phyloP scores from a whole-genome alignment of 2,329 filamentous ascomycete genomes.

The Fusarium sambucinum region DNA sequence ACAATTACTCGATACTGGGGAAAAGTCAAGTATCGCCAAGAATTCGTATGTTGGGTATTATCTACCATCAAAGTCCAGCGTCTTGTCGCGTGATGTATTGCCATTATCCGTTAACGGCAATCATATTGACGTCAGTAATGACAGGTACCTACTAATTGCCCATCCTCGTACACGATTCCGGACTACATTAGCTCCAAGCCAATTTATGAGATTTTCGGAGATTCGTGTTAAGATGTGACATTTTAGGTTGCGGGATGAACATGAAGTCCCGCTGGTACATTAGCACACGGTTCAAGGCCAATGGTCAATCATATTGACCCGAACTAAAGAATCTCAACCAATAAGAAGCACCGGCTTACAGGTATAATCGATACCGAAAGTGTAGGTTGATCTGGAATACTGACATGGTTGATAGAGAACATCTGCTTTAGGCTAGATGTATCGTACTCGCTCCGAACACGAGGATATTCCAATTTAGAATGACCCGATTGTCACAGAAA shows the following conservation, averaged over 20 bases:
- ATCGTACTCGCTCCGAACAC: not conserved
- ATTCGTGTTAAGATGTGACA: not conserved
- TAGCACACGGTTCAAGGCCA: not conserved
- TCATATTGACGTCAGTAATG: not conserved
- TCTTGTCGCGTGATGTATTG: conserved; percentile 2
- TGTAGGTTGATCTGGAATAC: too few relatives aligned
- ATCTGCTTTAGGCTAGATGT: not conserved
- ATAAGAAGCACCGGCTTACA: not conserved
- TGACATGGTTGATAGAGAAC: too few relatives aligned
- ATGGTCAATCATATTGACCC: too few relatives aligned
- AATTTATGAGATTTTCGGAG: not conserved
- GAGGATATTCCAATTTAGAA: not conserved
- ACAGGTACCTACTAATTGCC: not conserved
- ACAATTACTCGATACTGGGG: not conserved
- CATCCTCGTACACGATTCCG: not conserved
- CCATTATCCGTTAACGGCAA: not conserved
- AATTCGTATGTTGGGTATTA: rapidly evolving
- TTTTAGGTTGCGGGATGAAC: not conserved
- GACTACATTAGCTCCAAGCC: too few relatives aligned
- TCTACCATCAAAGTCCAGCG: not conserved
- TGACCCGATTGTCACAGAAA: rapidly evolving
- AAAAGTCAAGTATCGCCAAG: not conserved
- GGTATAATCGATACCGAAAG: not conserved
- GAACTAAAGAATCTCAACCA: not conserved
- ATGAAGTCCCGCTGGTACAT: not conserved